phyloP scores from a whole-genome alignment of 1,284 basidiomycete species.

The Cryptococcus hybrid region DNA sequence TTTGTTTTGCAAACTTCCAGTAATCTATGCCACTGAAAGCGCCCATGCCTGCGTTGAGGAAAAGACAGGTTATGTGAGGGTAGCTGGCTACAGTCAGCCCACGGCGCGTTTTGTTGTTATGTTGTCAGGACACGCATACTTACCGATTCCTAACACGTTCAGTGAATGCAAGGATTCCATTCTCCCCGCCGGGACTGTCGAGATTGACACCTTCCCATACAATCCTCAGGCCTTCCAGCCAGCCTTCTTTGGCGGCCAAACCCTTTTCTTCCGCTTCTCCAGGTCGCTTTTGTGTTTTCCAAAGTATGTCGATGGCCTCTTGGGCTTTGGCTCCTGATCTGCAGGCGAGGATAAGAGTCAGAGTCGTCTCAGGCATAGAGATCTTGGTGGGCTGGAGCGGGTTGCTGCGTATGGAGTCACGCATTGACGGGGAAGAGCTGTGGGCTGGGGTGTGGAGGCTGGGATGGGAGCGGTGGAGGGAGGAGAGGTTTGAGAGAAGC shows the following conservation, averaged over 20 bases:
- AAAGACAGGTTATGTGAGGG: slow-evolving; percentile 74
- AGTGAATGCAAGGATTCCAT: slow-evolving; percentile 65
- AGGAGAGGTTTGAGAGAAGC: slow-evolving; percentile 67
- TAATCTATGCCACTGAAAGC: slow-evolving; percentile 64
- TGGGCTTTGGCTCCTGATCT: slow-evolving; percentile 65
- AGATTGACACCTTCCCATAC: slow-evolving; percentile 67
- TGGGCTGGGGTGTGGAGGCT: slow-evolving; percentile 22
- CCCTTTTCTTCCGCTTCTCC: slow-evolving; percentile 39
- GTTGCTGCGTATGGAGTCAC: neutral
- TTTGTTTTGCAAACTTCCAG: slow-evolving; percentile 55
- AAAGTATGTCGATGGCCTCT: slow-evolving; percentile 59
- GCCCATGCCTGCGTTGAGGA: slow-evolving; percentile 77
- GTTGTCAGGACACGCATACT: slow-evolving; percentile 4
- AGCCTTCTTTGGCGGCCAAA: slow-evolving; percentile 53
- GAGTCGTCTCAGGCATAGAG: slow-evolving; percentile 37
- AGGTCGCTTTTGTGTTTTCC: slow-evolving; percentile 57
- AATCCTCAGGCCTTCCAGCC: slow-evolving; percentile 63
- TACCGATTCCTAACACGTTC: slow-evolving; percentile 55
- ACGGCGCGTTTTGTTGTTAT: neutral
- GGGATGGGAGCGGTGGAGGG: slow-evolving; percentile 25
- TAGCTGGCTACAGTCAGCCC: slow-evolving; percentile 57
- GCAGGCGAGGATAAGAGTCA: slow-evolving; percentile 82
- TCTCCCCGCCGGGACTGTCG: slow-evolving; percentile 53
- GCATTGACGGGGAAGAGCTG: slow-evolving; percentile 15
- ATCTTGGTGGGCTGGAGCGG: neutral